Conservation (phyloP, 768 basidiomycete species). For the Imleria badia region DNA sequence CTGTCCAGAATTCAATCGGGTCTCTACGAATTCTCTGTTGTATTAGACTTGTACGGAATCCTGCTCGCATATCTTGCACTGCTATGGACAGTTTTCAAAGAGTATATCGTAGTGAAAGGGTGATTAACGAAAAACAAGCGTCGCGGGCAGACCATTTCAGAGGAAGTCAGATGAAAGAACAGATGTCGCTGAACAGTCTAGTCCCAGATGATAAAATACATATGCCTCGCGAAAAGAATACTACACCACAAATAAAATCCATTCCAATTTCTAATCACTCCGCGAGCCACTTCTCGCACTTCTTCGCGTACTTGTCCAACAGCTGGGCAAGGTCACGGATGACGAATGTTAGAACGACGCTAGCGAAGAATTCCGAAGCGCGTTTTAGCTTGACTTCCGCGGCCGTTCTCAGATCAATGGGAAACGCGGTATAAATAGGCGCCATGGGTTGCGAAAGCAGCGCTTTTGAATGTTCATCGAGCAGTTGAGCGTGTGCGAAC, state of each 20-base stretch:
- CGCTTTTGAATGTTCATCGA: constrained; percentile 85
- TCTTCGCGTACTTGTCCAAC: constrained; percentile 91
- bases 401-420: constrained; percentile 57
- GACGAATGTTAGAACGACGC: constrained; percentile 85
- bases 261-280: constrained; percentile 48
- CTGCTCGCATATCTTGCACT: constrained; percentile 6
- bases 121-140: constrained; percentile 16
- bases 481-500: constrained; percentile 72
- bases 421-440: constrained; percentile 71
- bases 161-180: constrained; percentile 28
- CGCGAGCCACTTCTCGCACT: constrained; percentile 89
- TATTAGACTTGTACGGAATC: constrained; percentile 2
- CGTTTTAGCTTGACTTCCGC: constrained; percentile 77
- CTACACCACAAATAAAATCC: constrained; percentile 28
- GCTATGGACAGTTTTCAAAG: constrained; percentile 22
- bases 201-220: constrained; percentile 38
- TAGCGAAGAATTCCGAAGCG: constrained; percentile 89
- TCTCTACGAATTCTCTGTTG: not conserved
- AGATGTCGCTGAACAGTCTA: constrained; percentile 32
- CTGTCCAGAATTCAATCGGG: not conserved
- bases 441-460: constrained; percentile 62
- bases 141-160: constrained; percentile 12
- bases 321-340: constrained; percentile 83
- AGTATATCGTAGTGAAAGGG: constrained; percentile 22
- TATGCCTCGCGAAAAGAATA: constrained; percentile 25